Conservation (phyloP, 1,284 basidiomycete species). For the Ustilago loliicola region DNA sequence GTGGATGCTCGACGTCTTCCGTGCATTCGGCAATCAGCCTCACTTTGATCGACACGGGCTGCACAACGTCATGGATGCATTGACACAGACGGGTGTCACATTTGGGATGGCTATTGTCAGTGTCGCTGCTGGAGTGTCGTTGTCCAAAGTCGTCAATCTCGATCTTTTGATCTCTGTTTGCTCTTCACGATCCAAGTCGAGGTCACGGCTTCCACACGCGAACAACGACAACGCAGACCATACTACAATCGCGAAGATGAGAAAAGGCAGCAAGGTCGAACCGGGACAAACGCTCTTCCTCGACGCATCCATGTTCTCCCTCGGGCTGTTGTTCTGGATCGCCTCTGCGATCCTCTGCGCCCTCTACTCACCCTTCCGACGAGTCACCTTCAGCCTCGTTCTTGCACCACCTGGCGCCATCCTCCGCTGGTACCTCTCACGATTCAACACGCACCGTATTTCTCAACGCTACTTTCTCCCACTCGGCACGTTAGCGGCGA, state of each 20-base stretch:
- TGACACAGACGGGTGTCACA: slow-evolving; percentile 64
- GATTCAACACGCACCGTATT: slow-evolving; percentile 78
- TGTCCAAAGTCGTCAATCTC: slow-evolving; percentile 35
- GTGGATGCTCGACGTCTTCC: slow-evolving; percentile 91
- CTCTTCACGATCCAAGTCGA: background rate
- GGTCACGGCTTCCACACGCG: background rate
- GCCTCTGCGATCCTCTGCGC: slow-evolving; percentile 83
- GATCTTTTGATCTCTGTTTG: slow-evolving; percentile 6
- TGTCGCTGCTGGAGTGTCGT: slow-evolving; percentile 47
- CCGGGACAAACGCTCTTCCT: slow-evolving; percentile 13
- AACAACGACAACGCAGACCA: background rate
- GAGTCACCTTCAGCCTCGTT: slow-evolving; percentile 87
- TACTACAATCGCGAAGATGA: background rate
- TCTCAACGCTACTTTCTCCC: slow-evolving; percentile 76
- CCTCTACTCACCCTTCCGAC: slow-evolving; percentile 79
- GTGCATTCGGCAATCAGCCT: slow-evolving; percentile 83
- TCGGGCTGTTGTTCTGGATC: slow-evolving; percentile 70
- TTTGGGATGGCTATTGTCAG: slow-evolving; percentile 57
- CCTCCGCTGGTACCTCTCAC: slow-evolving; percentile 81
- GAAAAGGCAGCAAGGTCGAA: slow-evolving; percentile 2
- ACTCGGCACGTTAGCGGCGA: slow-evolving; percentile 88
- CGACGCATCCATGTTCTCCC: slow-evolving; percentile 24
- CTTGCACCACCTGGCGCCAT: slow-evolving; percentile 91
- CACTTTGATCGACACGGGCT: slow-evolving; percentile 78
- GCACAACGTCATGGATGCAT: slow-evolving; percentile 75